Evolutionary conservation across 352 stramenopile species (phyloP).

Genomic region (Globisporangium takayamanum): DNA sequence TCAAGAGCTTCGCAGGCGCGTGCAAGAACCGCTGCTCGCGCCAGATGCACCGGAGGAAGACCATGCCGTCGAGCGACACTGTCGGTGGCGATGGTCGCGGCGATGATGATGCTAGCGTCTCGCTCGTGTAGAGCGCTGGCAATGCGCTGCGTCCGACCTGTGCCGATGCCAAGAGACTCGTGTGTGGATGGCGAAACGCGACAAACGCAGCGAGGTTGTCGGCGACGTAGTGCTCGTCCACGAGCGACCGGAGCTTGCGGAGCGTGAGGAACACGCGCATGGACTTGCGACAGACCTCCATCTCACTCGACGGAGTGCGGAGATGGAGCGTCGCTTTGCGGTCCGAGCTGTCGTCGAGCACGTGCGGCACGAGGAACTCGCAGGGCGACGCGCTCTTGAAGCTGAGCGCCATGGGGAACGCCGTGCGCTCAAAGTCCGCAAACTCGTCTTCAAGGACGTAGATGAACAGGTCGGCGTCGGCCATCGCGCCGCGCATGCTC

Average conservation of each 20-base stretch:
- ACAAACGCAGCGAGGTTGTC: slow-evolving; percentile 54
- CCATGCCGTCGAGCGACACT: slow-evolving; percentile 54
- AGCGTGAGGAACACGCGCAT: slow-evolving; percentile 67
- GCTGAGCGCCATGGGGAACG: slow-evolving; percentile 44
- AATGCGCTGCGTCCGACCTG: slow-evolving; percentile 3
- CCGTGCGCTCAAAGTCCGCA: slow-evolving; percentile 31
- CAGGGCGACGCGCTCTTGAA: slow-evolving; percentile 62
- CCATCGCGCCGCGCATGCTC: slow-evolving; percentile 75
- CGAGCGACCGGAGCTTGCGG: slow-evolving; percentile 40
- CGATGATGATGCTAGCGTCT: background rate
- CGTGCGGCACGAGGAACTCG: slow-evolving; percentile 55
- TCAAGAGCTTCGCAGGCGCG: slow-evolving; percentile 44
- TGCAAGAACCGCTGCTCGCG: slow-evolving; percentile 73
- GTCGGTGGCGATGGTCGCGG: slow-evolving; percentile 4
- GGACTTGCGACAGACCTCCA: slow-evolving; percentile 63
- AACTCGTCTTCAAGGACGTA: slow-evolving; percentile 77
- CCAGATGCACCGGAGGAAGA: slow-evolving; percentile 62
- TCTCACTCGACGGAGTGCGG: slow-evolving; percentile 51
- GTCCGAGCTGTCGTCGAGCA: slow-evolving; percentile 11
- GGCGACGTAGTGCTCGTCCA: slow-evolving; percentile 35
- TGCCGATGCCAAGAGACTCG: slow-evolving; percentile 28
- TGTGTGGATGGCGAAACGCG: slow-evolving; percentile 53
- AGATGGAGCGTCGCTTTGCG: slow-evolving; percentile 32
- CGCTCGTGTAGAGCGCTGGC: background rate
- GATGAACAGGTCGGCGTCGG: slow-evolving; percentile 74